Conservation (phyloP, 805 yeast species). For the Suhomyces emberorum region DNA sequence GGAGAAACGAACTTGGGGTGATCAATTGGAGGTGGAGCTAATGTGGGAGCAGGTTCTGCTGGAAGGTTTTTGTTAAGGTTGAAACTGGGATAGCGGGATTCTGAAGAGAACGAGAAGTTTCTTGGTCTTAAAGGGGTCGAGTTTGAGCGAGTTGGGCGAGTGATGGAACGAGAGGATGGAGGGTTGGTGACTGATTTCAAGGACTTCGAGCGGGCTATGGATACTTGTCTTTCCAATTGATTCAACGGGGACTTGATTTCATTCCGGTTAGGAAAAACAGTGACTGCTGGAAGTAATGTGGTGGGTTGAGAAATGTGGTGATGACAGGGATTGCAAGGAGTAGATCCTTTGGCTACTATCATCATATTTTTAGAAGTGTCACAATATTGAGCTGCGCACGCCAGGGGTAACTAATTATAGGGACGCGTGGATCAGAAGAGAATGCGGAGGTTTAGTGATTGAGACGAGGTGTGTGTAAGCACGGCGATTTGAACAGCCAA, state of each 20-base stretch:
- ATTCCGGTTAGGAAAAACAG: background rate
- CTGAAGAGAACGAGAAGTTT: background rate
- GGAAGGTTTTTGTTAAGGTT: background rate
- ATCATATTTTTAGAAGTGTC: background rate
- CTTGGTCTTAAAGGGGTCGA: background rate
- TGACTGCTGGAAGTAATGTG: background rate
- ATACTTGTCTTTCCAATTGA: constrained; percentile 19
- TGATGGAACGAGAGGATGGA: background rate
- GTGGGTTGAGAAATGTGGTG: background rate
- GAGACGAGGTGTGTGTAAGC: background rate
- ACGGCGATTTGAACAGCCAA: too few relatives aligned
- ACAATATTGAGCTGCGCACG: background rate
- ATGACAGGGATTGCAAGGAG: background rate
- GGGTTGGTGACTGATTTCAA: background rate
- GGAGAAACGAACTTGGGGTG: background rate
- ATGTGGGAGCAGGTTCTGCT: background rate
- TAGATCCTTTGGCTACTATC: background rate
- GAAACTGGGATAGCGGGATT: background rate
- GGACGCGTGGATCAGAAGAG: background rate
- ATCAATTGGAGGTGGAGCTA: constrained; percentile 1
- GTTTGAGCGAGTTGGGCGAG: background rate
- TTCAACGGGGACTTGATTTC: constrained; percentile 9
- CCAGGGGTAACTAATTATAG: background rate
- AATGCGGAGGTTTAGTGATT: background rate
- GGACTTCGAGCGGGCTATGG: constrained; percentile 19